Base-by-base conservation (phyloP, 108 stramenopile species). In the Conticribra weissflogii region DNA sequence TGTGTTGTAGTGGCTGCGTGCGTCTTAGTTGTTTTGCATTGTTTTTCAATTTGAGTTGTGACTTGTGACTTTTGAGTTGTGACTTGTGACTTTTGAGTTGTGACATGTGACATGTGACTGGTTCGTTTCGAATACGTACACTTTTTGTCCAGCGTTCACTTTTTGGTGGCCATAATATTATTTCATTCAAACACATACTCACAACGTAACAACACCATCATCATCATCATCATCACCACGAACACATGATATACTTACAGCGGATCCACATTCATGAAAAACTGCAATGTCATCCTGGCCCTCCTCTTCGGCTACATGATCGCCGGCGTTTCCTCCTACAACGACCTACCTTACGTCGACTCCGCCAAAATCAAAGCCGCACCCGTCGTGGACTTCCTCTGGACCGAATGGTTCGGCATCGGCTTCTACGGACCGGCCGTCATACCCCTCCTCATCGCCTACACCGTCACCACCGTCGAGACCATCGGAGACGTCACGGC, bases 401-500 rank as follows among this genome's bases (percentile, higher is more conserved):
- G 84, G 84, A 81, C 64, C 7, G 59, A 73, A 31, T 73, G 71
- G 57, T 85, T 83, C 56, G 76, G 76, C 14, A 59, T 85, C 5
- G 76, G 82, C 3, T 54, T 85, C 21, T 81, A 83, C 54, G 65
- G 36, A 15, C 82, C 82, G 8, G 80, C 81, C 5, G 45, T 85
- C 41, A 46, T 85, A 2, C 84, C 84, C 0, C 34, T 67, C 52
- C 54, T 85, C 15, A 66, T 85, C 15, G 84, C 79, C 16, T 90
- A 83, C 58, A 58, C 88, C 34, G 87, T 90, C 14, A 86, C 89
- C 1, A 86, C 89, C 19, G 82, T 87, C 17, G 89, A 90, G 73
- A 88, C 89, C 3, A 75, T 86, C 53, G 89, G 86, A 19, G 89
- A 90, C 77, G 65, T 88, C 23, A 76, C 84, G 15, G 88, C 85